Evolutionary conservation across 441 rosid genomes (phyloP).

Genomic region (Populus trichocarpa): DNA sequence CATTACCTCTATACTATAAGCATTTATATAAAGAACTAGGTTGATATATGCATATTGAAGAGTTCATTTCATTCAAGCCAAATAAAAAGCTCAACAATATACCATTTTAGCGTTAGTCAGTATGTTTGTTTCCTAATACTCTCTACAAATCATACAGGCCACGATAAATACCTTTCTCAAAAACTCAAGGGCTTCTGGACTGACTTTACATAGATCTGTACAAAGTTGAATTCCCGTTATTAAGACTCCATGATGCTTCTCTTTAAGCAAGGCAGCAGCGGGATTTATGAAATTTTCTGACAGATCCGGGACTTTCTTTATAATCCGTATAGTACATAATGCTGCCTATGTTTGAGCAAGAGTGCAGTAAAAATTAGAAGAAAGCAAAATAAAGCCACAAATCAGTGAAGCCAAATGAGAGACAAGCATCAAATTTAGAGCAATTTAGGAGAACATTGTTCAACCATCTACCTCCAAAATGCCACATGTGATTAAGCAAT

Average conservation of each 20-base stretch:
- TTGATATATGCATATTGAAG: not conserved
- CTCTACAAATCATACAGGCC: constrained; percentile 12
- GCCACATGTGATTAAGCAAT: not conserved
- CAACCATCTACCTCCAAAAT: not conserved
- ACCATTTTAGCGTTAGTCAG: not conserved
- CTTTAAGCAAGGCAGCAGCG: constrained; percentile 83
- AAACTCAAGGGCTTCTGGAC: constrained; percentile 80
- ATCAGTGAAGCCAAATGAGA: not conserved
- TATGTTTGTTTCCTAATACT: constrained; percentile 6
- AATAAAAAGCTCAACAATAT: not conserved
- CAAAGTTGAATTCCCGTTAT: constrained; percentile 97
- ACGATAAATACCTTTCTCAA: constrained; percentile 72
- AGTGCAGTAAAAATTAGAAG: constrained; percentile 17
- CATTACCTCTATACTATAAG: not conserved
- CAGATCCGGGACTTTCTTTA: constrained; percentile 96
- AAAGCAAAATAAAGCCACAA: constrained; percentile 14
- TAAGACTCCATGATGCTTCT: constrained; percentile 98
- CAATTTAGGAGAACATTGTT: not conserved
- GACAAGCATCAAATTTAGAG: not conserved
- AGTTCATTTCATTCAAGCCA: constrained; percentile 2
- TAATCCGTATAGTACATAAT: constrained; percentile 86
- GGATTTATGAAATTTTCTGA: constrained; percentile 96
- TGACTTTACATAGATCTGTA: constrained; percentile 83
- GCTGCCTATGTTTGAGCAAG: constrained; percentile 67
- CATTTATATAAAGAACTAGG: not conserved